Conservation (phyloP, 2,329 filamentous ascomycete species). For the Fusarium metavorans region DNA sequence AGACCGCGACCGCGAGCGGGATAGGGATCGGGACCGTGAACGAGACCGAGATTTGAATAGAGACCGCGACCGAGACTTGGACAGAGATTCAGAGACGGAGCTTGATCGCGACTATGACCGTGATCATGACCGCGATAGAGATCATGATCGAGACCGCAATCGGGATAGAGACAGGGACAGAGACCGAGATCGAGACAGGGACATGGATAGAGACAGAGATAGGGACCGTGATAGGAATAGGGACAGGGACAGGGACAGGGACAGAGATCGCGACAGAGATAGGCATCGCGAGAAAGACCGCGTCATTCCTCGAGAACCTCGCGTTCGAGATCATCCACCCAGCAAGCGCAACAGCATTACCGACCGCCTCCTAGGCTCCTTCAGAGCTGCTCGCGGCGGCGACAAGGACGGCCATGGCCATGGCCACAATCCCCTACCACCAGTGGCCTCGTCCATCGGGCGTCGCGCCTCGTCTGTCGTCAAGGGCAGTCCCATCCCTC, state of each 20-base stretch:
- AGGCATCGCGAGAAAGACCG: conserved; percentile 40
- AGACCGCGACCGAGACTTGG: conserved; percentile 21
- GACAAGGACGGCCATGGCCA: conserved; percentile 29
- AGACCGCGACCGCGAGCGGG: conserved; percentile 1
- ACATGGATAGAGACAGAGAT: conserved; percentile 1
- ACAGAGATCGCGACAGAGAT: conserved; percentile 35
- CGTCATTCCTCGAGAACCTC: conserved; percentile 12
- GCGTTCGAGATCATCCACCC: conserved; percentile 41
- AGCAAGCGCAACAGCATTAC: conserved; percentile 57
- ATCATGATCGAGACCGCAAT: conserved; percentile 7
- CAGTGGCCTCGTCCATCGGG: conserved; percentile 39
- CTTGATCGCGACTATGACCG: conserved; percentile 4
- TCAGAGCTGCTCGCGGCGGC: conserved; percentile 49
- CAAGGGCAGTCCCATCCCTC: conserved; percentile 52
- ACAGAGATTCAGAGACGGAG: conserved; percentile 10
- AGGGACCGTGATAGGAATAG: conserved; percentile 3
- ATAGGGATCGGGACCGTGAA: conserved; percentile 7
- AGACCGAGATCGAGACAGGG: background rate
- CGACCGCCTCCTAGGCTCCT: conserved; percentile 52
- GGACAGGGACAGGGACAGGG: background rate
- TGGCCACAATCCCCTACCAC: conserved; percentile 15
- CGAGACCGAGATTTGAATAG: conserved; percentile 13
- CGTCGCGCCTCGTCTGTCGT: conserved; percentile 49
- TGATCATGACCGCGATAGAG: conserved; percentile 15
- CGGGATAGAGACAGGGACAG: background rate